A percentile compares a stretch with the other conserved stretches of the same genome.
These are phyloP conservation scores for Trametes maxima DNA, from an alignment of 768 basidiomycete genomes.

Conservation along the genomic window DNA sequence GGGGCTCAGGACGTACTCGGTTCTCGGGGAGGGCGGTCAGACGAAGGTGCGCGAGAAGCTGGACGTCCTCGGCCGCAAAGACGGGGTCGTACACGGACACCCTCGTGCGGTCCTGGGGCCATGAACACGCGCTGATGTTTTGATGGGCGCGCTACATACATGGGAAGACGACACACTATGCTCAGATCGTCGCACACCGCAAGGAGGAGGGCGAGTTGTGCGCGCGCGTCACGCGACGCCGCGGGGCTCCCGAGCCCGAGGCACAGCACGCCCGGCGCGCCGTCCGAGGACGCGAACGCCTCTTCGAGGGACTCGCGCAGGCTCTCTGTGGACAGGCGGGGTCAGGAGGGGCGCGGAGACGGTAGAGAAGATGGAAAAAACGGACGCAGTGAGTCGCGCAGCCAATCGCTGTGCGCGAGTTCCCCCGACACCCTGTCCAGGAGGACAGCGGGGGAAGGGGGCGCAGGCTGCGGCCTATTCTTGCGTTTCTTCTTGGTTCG, in stretches of 20 bases:
- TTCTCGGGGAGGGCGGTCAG: conserved; percentile 44
- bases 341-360: conserved; percentile 16
- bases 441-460: conserved; percentile 39
- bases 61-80: conserved; percentile 62
- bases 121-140: conserved; percentile 23
- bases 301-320: conserved; percentile 28
- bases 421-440: conserved; percentile 49
- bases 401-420: conserved; percentile 54
- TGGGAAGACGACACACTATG: conserved; percentile 54
- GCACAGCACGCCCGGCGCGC: conserved; percentile 51
- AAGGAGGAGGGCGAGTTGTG: conserved; percentile 69
- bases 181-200: conserved; percentile 52
- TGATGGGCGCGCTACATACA: conserved; percentile 13
- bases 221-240: conserved; percentile 59
- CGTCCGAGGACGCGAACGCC: conserved; percentile 19
- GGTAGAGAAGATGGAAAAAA: conserved; percentile 24
- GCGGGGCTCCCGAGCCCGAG: conserved; percentile 77
- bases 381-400: conserved; percentile 58
- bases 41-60: conserved; percentile 46
- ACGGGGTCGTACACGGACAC: conserved; percentile 72
- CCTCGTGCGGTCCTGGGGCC: conserved; percentile 45
- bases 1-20: conserved; percentile 47
- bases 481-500: conserved; percentile 56
- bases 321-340: conserved; percentile 21
- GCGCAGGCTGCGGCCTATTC: conserved; percentile 37